Conservation (phyloP, 495 filamentous ascomycete genomes). For the Aspergillus sclerotiicarbonarius region DNA sequence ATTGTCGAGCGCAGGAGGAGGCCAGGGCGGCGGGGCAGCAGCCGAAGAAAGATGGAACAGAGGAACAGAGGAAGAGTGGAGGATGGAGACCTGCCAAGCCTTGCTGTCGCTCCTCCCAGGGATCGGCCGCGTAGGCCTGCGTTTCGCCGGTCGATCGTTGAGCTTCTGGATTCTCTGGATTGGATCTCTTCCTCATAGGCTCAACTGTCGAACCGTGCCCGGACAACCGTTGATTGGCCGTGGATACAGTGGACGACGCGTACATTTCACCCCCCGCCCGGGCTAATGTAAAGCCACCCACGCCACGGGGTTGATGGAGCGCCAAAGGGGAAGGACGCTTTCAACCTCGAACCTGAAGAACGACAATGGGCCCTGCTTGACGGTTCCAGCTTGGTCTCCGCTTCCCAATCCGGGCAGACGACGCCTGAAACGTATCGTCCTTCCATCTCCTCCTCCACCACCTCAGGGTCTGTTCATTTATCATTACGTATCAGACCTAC, state of each 20-base stretch:
- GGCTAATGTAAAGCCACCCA: neutral
- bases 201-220: conserved; percentile 5
- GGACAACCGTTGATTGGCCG: conserved; percentile 7
- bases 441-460: neutral
- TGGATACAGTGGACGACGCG: conserved; percentile 9
- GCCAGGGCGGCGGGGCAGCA: conserved; percentile 3
- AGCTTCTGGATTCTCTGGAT: neutral
- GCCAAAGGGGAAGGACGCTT: neutral
- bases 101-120: conserved; percentile 10
- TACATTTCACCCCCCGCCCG: conserved; percentile 4
- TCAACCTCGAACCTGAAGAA: neutral
- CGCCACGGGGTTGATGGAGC: neutral
- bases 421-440: neutral
- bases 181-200: neutral
- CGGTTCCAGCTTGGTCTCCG: neutral
- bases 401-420: neutral
- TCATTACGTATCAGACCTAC: neutral
- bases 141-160: conserved; percentile 6
- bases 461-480: neutral
- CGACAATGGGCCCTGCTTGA: no score
- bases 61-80: conserved; percentile 10
- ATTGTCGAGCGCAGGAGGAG: neutral
- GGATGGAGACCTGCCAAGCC: conserved; percentile 21
- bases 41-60: conserved; percentile 8
- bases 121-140: conserved; percentile 23